Evolutionary conservation across 2,329 filamentous ascomycete species (phyloP).

Genomic region (Arthrobotrys sinensis): DNA sequence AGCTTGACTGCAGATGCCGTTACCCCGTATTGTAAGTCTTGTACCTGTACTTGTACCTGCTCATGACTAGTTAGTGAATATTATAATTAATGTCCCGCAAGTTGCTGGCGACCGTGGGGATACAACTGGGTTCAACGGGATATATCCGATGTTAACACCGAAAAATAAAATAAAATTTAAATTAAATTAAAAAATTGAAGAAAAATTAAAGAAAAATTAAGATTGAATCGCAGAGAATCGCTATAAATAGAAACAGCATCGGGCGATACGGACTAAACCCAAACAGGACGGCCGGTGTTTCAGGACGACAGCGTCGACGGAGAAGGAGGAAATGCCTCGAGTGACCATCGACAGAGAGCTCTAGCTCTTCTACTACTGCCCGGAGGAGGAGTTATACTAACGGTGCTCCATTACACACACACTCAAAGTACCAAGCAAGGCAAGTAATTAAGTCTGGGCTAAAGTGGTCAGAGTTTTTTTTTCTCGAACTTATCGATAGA

Average conservation of each 20-base stretch:
- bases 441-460: neutral
- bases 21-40: neutral
- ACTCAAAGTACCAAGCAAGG: neutral
- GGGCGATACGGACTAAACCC: conserved; percentile 49
- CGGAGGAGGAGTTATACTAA: neutral
- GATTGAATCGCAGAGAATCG: neutral
- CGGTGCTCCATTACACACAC: neutral
- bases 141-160: neutral
- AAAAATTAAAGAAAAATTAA: neutral
- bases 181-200: neutral
- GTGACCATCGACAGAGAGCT: conserved; percentile 1
- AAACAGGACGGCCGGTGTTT: conserved; percentile 54
- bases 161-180: conserved; percentile 1
- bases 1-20: conserved; percentile 9
- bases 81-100: neutral
- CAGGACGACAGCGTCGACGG: conserved; percentile 36
- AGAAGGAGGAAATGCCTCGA: conserved; percentile 52
- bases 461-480: too few relatives aligned
- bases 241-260: conserved; percentile 47
- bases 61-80: neutral
- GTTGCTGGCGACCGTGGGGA: too few relatives aligned
- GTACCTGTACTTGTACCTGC: neutral
- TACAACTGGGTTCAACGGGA: neutral
- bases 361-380: neutral
- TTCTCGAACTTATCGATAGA: conserved; percentile 4